Conservation (phyloP, 2,329 filamentous ascomycete species). For the Leptographium flavum region DNA sequence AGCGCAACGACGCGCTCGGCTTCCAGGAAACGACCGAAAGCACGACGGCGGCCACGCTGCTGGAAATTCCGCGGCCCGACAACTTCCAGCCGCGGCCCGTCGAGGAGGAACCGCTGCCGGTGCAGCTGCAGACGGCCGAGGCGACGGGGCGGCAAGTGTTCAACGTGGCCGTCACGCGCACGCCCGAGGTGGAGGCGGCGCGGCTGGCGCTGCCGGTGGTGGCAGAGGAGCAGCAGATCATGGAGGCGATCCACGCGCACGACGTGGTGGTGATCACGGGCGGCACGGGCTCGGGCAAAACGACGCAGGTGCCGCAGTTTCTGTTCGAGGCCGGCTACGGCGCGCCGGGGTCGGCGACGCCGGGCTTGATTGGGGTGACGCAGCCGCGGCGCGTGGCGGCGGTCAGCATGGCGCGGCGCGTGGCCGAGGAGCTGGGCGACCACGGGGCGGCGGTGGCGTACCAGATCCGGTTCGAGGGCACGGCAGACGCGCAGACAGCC, state of each 20-base stretch:
- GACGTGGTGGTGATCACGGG: slow-evolving; percentile 84
- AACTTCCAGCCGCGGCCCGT: slow-evolving; percentile 53
- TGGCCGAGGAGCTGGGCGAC: slow-evolving; percentile 70
- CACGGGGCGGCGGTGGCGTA: slow-evolving; percentile 71
- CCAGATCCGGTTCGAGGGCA: slow-evolving; percentile 90
- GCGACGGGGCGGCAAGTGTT: slow-evolving; percentile 57
- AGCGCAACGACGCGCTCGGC: slow-evolving; percentile 72
- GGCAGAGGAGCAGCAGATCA: slow-evolving; percentile 89
- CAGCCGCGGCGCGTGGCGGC: slow-evolving; percentile 91
- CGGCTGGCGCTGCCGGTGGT: slow-evolving; percentile 77
- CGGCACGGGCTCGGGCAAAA: slow-evolving; percentile 93
- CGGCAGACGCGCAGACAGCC: slow-evolving; percentile 62
- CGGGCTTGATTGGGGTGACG: slow-evolving; percentile 88
- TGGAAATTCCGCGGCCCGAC: slow-evolving; percentile 38
- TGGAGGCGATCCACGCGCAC: slow-evolving; percentile 93
- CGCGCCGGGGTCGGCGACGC: slow-evolving; percentile 58
- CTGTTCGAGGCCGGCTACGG: slow-evolving; percentile 90
- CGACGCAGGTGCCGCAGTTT: slow-evolving; percentile 93
- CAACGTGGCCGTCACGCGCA: slow-evolving; percentile 56
- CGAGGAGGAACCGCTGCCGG: slow-evolving; percentile 57
- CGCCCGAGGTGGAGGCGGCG: slow-evolving; percentile 60
- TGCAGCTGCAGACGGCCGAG: slow-evolving; percentile 47
- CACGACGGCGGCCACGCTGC: slow-evolving; percentile 17
- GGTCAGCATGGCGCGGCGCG: slow-evolving; percentile 90
- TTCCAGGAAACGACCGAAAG: slow-evolving; percentile 28